Evolutionary conservation across 148 eudicot genomes (phyloP).

Genomic region (Fallopia convolvulus): DNA sequence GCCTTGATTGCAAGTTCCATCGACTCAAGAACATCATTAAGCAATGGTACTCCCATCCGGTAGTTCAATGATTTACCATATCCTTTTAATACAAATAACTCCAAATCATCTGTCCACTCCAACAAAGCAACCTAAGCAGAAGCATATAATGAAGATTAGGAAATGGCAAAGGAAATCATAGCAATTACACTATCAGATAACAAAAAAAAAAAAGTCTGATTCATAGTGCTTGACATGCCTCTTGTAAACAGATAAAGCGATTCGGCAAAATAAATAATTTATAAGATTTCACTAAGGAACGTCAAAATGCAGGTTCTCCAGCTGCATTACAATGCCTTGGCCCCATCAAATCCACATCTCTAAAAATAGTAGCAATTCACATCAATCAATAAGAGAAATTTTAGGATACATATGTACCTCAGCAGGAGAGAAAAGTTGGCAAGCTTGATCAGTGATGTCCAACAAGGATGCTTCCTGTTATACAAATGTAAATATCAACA

Average conservation of each 20-base stretch:
- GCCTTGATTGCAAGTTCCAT: constrained; percentile 85
- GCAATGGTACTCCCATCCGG: constrained; percentile 89
- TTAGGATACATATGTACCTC: constrained; percentile 40
- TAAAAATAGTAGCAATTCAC: neutral
- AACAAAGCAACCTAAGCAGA: constrained; percentile 52
- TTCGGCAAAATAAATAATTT: neutral
- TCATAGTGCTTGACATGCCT: neutral
- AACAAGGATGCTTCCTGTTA: constrained; percentile 83
- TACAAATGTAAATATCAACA: constrained; percentile 1
- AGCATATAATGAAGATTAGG: constrained; percentile 13
- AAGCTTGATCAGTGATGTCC: constrained; percentile 79
- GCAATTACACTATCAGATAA: neutral
- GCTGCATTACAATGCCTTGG: too few relatives aligned
- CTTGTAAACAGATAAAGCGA: neutral
- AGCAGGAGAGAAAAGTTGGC: constrained; percentile 58
- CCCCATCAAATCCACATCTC: neutral
- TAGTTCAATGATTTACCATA: constrained; percentile 90
- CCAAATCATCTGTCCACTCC: constrained; percentile 99
- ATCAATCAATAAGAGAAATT: neutral
- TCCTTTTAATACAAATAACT: constrained; percentile 73
- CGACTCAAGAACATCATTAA: constrained; percentile 73
- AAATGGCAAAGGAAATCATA: neutral
- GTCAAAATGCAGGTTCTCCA: neutral
- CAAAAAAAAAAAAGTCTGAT: constrained; percentile 3
- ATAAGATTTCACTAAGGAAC: neutral